Base-by-base conservation (phyloP, 164 flowering plant genomes). In the Tetrastigma voinierianum region DNA sequence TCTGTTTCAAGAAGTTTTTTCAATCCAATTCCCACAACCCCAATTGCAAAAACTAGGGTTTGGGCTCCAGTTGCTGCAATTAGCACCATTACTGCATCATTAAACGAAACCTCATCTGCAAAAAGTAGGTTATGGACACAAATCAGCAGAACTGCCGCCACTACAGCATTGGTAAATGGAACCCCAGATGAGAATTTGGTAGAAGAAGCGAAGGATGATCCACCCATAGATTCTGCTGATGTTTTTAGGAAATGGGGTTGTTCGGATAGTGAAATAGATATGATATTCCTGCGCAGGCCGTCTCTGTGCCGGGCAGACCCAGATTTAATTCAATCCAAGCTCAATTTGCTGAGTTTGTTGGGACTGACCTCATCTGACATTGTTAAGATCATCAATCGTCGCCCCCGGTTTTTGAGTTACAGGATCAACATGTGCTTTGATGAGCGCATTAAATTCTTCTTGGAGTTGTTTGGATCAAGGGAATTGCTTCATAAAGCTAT, bases 381-480 rank as follows among this genome's bases (percentile, higher is more conserved):
- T 43, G 85, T 84, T 55, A 84, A 75, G 75, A 80, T 87, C n/a
- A 69, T 85, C 11, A 72, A 83, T 46, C 81, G 89, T 53, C 87
- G 91, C 19, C 91, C 91, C 2, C 71, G 90, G n/a, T 80, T 87
- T 47, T 78, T 89, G 14, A 52, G 70, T 47, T 51, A 66, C 67
- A 74, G 82, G 11, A 57, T 89, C 12, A 73, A 61, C 49, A 17
- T 44, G 4, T 57, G 51, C 64, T 65, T 86, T 19, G 82, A 83
- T 7, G 83, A 82, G 60, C 86, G 88, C 18, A 46, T 87, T 21
- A 69, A 65, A 1, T 82, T 51, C 64, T 78, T 87, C 10, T 62
- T 67, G 48, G 21, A 57, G 2, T 23, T 85, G 24, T 89, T 89
- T 62, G 85, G 83, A 14, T 79, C 91, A 1, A 71, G 57, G 62